phyloP scores from a whole-genome alignment of 345 rosid genomes.

The Conringia planisiliqua region DNA sequence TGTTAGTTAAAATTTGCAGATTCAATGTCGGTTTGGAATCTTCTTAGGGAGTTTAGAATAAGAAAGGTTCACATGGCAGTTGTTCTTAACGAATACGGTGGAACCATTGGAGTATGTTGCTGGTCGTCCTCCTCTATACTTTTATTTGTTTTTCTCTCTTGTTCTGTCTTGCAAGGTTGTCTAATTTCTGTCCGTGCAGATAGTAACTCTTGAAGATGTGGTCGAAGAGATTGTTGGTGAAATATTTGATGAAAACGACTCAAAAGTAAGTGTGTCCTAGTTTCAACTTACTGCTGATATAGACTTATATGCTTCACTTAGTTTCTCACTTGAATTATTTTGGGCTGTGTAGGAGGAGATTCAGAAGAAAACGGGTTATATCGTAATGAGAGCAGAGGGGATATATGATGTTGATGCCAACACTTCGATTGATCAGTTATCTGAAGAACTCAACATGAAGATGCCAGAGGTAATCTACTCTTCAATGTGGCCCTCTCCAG shows the following conservation, averaged over 20 bases:
- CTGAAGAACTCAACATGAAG: slow-evolving; percentile 77
- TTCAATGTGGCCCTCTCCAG: neutral
- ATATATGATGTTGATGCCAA: slow-evolving; percentile 89
- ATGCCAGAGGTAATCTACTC: slow-evolving; percentile 70
- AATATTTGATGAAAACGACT: slow-evolving; percentile 92
- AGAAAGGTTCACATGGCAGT: slow-evolving; percentile 99
- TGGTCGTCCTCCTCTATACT: slow-evolving; percentile 1
- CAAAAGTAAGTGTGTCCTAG: slow-evolving; percentile 51
- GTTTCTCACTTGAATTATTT: neutral
- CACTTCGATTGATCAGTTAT: slow-evolving; percentile 83
- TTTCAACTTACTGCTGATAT: neutral
- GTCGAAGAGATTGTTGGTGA: slow-evolving; percentile 96
- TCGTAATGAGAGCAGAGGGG: slow-evolving; percentile 91
- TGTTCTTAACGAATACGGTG: slow-evolving; percentile 96
- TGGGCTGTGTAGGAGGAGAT: slow-evolving; percentile 70
- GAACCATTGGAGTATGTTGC: slow-evolving; percentile 90
- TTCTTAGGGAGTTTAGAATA: slow-evolving; percentile 94
- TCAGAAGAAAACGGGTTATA: slow-evolving; percentile 91
- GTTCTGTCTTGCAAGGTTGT: neutral
- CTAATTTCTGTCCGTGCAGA: slow-evolving; percentile 41
- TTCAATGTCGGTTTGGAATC: slow-evolving; percentile 99
- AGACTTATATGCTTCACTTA: neutral
- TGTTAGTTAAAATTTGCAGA: slow-evolving; percentile 48
- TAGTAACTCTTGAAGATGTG: slow-evolving; percentile 85
- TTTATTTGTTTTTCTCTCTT: neutral